Evolutionary conservation across 495 filamentous ascomycete species (phyloP).

Genomic region (Penicillium roqueforti): DNA sequence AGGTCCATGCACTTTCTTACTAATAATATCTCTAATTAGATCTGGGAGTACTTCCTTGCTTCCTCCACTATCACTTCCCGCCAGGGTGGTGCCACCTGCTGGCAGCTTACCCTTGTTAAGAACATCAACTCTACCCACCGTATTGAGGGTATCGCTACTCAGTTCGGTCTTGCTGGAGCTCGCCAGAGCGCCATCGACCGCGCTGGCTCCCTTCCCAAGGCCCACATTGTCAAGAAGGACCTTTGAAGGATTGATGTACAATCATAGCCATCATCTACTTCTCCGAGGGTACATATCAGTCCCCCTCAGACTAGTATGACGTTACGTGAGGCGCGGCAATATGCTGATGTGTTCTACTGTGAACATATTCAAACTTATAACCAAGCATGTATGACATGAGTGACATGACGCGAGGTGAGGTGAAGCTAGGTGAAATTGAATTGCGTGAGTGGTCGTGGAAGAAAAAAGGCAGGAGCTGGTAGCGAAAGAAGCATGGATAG

Average conservation of each 20-base stretch:
- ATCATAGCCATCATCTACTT: constrained; percentile 1
- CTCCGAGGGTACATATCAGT: neutral
- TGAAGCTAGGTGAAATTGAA: neutral
- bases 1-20: neutral
- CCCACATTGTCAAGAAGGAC: constrained; percentile 38
- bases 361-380: constrained; percentile 1
- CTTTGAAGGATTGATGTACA: constrained; percentile 16
- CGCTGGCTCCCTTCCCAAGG: constrained; percentile 40
- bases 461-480: neutral
- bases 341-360: constrained; percentile 1
- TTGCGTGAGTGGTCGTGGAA: neutral
- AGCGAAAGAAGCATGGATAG: constrained; percentile 1
- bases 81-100: constrained; percentile 92
- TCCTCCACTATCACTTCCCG: constrained; percentile 89
- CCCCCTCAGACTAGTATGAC: neutral
- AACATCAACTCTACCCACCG: constrained; percentile 97
- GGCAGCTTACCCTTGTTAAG: constrained; percentile 93
- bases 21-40: constrained; percentile 47
- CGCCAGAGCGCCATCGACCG: constrained; percentile 40
- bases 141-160: constrained; percentile 74
- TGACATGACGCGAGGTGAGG: constrained; percentile 6
- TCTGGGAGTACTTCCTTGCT: constrained; percentile 98
- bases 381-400: constrained; percentile 3
- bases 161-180: constrained; percentile 74
- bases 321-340: neutral